Conservation (phyloP, 2,329 filamentous ascomycete genomes). For the Pyrenophora tritici-repentis region DNA sequence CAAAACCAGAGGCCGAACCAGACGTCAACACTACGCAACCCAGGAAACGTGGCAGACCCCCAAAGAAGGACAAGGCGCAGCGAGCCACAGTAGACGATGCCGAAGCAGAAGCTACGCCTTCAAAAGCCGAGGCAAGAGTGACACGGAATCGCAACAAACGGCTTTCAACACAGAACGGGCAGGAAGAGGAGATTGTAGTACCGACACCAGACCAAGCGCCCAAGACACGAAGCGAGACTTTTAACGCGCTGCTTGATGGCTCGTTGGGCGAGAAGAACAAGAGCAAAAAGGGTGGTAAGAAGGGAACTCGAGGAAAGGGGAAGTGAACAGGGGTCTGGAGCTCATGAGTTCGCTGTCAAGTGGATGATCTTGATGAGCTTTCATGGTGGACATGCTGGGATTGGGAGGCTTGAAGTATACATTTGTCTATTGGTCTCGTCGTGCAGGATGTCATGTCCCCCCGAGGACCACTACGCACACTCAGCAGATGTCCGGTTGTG, state of each 20-base stretch:
- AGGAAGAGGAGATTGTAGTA: neutral
- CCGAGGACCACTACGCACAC: too few species aligned
- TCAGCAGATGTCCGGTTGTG: too few species aligned
- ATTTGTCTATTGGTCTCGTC: too few species aligned
- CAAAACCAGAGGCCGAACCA: neutral
- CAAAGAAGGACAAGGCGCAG: constrained; percentile 8
- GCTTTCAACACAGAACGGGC: constrained; percentile 8
- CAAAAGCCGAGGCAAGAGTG: neutral
- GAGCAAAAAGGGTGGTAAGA: neutral
- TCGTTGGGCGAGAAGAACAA: constrained; percentile 17
- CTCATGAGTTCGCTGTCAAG: too few species aligned
- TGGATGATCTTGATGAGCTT: too few species aligned
- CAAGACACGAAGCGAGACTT: constrained; percentile 32
- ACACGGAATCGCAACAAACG: constrained; percentile 7
- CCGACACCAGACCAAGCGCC: constrained; percentile 16
- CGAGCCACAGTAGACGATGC: neutral
- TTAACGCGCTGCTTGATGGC: constrained; percentile 29
- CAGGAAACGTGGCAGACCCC: constrained; percentile 10
- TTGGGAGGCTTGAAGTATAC: too few species aligned
- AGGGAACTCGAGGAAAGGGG: neutral
- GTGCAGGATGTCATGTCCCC: too few species aligned
- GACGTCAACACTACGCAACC: constrained; percentile 1
- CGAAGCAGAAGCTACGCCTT: constrained; percentile 14
- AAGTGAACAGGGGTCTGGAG: neutral
- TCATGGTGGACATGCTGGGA: too few species aligned